Percentiles rank a stretch among this genome's conserved stretches.
phyloP scores from a whole-genome alignment of 2,329 filamentous ascomycete genomes.

The Ophiostoma ips region DNA sequence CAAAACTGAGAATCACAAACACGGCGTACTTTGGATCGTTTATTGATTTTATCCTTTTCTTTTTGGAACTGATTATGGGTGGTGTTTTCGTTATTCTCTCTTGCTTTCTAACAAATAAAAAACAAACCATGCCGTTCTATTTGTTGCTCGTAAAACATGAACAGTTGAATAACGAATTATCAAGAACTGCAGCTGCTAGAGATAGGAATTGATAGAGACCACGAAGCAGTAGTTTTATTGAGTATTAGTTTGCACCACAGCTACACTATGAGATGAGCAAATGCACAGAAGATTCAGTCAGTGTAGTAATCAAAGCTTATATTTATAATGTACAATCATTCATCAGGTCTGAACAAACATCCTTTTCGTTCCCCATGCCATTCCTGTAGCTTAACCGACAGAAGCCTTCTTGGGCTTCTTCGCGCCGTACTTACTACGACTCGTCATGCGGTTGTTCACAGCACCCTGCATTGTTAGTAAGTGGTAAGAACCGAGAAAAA shows the following conservation, averaged over 20 bases:
- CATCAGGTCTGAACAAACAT: background rate
- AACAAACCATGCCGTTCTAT: background rate
- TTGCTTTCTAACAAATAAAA: background rate
- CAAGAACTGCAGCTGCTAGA: no score
- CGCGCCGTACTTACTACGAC: conserved; percentile 91
- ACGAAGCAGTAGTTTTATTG: no score
- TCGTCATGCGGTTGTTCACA: conserved; percentile 70
- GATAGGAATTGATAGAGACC: no score
- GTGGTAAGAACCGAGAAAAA: background rate
- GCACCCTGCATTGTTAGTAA: conserved; percentile 49
- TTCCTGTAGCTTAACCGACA: conserved; percentile 26
- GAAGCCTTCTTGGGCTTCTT: conserved; percentile 90
- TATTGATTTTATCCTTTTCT: background rate
- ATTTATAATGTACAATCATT: background rate
- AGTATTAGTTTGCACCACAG: no score
- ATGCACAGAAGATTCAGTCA: no score
- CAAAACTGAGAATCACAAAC: conserved; percentile 3
- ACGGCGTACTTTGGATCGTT: conserved; percentile 6
- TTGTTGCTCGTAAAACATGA: background rate
- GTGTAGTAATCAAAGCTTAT: background rate
- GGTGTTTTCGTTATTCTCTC: background rate
- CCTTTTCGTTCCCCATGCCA: background rate
- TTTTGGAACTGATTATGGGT: background rate
- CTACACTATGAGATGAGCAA: no score
- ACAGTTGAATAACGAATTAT: no score